Conservation (phyloP, 805 yeast species). For the Metschnikowia reukaufii region DNA sequence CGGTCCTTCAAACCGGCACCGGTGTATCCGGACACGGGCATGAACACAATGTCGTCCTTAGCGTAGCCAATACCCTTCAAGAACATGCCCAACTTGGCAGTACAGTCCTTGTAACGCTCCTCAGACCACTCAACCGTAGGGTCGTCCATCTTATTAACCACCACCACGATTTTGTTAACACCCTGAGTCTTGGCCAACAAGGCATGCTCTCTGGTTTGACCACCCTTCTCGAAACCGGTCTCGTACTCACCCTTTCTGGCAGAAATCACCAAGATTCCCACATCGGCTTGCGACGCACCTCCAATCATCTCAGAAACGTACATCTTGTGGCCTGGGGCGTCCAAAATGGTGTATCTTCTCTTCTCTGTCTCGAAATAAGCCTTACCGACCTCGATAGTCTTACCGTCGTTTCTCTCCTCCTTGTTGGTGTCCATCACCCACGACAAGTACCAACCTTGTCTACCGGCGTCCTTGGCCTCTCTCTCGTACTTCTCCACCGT, state of each 20-base stretch:
- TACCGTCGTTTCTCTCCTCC: slow-evolving; percentile 98
- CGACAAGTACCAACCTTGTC: slow-evolving; percentile 99
- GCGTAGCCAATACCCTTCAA: slow-evolving; percentile 87
- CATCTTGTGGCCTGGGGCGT: slow-evolving; percentile 99
- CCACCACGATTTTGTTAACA: slow-evolving; percentile 89
- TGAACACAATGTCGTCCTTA: slow-evolving; percentile 80
- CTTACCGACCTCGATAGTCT: slow-evolving; percentile 98
- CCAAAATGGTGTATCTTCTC: slow-evolving; percentile 96
- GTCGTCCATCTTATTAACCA: slow-evolving; percentile 98
- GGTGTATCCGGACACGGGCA: slow-evolving; percentile 98
- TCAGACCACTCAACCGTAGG: slow-evolving; percentile 95
- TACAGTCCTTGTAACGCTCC: slow-evolving; percentile 96
- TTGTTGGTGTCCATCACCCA: slow-evolving; percentile 99
- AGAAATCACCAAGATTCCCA: slow-evolving; percentile 93
- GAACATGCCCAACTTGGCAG: slow-evolving; percentile 70
- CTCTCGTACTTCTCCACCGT: slow-evolving; percentile 97
- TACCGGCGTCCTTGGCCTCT: slow-evolving; percentile 98
- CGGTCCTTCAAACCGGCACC: slow-evolving; percentile 96
- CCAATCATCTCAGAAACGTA: slow-evolving; percentile 99
- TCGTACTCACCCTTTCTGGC: slow-evolving; percentile 99
- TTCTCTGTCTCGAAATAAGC: slow-evolving; percentile 97
- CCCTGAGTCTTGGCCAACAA: slow-evolving; percentile 97
- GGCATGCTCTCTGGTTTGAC: slow-evolving; percentile 98
- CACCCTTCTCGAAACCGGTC: slow-evolving; percentile 98
- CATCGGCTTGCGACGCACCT: slow-evolving; percentile 99